These are phyloP conservation scores for Pulveroboletus sp. DNA, from an alignment of 768 basidiomycete species.

Conservation along the genomic window DNA sequence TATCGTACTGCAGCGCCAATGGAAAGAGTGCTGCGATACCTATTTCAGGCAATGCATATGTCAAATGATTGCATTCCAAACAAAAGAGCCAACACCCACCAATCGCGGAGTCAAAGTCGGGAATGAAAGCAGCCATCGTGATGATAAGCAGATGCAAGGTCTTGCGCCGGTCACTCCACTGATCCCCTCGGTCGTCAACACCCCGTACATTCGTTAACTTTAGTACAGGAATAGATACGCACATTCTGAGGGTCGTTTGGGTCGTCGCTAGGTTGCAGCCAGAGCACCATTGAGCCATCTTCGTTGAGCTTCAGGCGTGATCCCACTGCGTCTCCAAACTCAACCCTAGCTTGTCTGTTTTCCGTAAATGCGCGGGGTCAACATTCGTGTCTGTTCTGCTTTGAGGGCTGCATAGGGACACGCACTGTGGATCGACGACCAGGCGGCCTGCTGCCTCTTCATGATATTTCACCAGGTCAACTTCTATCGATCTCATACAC, in stretches of 20 bases:
- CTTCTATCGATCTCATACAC: not conserved
- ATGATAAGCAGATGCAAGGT: slow-evolving; percentile 44
- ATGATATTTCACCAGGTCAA: slow-evolving; percentile 43
- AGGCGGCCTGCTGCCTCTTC: slow-evolving; percentile 55
- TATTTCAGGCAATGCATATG: no score
- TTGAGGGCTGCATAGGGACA: not conserved
- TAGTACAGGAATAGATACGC: slow-evolving; percentile 11
- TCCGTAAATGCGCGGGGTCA: no score
- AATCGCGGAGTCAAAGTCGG: slow-evolving; percentile 52
- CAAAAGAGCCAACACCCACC: slow-evolving; percentile 32
- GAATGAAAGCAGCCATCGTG: slow-evolving; percentile 50
- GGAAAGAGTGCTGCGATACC: slow-evolving; percentile 50
- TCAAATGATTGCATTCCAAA: no score
- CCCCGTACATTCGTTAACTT: no score
- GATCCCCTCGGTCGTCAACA: no score
- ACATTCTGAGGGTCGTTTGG: slow-evolving; percentile 55
- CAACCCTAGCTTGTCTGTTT: slow-evolving; percentile 42
- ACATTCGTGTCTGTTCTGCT: no score
- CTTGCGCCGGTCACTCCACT: slow-evolving; percentile 47
- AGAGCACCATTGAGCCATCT: slow-evolving; percentile 46
- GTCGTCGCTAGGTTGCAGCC: slow-evolving; percentile 51
- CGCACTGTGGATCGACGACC: slow-evolving; percentile 58
- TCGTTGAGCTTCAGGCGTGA: slow-evolving; percentile 42
- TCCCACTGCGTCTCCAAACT: slow-evolving; percentile 47
- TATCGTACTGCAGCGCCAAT: slow-evolving; percentile 41